Percentiles rank a stretch among this genome's conserved stretches.
These are phyloP conservation scores for Candida sojae DNA, from an alignment of 1,139 yeast genomes.

Conservation along the genomic window DNA sequence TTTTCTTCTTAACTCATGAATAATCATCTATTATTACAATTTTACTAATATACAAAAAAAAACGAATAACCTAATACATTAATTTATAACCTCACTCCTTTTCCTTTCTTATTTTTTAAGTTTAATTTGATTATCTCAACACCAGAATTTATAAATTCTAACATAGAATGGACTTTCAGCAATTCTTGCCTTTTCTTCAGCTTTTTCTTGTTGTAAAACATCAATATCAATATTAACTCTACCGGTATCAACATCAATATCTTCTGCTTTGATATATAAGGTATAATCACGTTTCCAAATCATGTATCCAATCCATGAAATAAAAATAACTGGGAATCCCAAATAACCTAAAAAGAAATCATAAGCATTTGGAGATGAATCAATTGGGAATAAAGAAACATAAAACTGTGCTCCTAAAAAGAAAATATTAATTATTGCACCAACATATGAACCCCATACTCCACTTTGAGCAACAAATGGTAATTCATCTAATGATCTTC, in stretches of 20 bases:
- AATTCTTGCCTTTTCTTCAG: slow-evolving; percentile 39
- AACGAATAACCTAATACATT: background rate
- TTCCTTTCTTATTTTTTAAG: slow-evolving; percentile 2
- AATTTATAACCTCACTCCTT: background rate
- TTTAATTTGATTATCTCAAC: slow-evolving; percentile 15
- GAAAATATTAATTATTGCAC: slow-evolving; percentile 26
- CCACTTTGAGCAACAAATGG: slow-evolving; percentile 44
- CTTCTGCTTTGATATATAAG: slow-evolving; percentile 31
- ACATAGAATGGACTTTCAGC: slow-evolving; percentile 31
- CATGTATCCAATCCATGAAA: slow-evolving; percentile 42
- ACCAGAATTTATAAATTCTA: slow-evolving; percentile 33
- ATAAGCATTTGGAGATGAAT: slow-evolving; percentile 31
- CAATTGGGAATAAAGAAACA: slow-evolving; percentile 44
- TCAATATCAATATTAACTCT: slow-evolving; percentile 45
- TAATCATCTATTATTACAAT: no score
- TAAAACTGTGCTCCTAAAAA: slow-evolving; percentile 45
- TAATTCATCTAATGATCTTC: slow-evolving; percentile 32
- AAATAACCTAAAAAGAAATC: slow-evolving; percentile 39
- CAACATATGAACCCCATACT: slow-evolving; percentile 34
- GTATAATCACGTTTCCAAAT: slow-evolving; percentile 37
- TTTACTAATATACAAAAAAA: background rate
- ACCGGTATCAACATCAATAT: slow-evolving; percentile 44
- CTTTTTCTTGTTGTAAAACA: slow-evolving; percentile 39
- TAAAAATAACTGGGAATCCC: slow-evolving; percentile 36
- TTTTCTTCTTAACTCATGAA: no score